These are phyloP conservation scores for Theobroma cacao DNA, from an alignment of 345 rosid genomes.

Conservation along the genomic window DNA sequence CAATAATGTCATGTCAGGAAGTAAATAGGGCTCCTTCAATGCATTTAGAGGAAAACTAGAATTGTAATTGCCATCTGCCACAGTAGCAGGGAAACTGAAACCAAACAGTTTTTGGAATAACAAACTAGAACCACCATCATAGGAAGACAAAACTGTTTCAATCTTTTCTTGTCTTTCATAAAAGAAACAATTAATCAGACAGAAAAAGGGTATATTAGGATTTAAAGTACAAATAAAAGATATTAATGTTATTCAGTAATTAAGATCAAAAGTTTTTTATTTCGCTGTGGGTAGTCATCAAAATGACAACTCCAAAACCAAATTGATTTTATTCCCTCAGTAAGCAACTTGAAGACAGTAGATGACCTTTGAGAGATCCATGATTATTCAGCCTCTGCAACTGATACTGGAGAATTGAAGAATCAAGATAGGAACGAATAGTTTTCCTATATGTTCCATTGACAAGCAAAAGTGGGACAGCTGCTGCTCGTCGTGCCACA, in stretches of 20 bases:
- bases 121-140: not conserved
- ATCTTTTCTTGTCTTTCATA: not conserved
- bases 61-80: not conserved
- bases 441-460: constrained; percentile 98
- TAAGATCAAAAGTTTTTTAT: not conserved
- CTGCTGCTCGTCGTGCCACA: constrained; percentile 95
- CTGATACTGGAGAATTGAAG: constrained; percentile 86
- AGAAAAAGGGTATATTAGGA: too few species aligned
- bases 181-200: not conserved
- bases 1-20: not conserved
- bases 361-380: constrained; percentile 78
- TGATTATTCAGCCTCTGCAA: constrained; percentile 79
- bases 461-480: constrained; percentile 88
- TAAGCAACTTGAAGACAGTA: constrained; percentile 12
- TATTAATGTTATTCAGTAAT: not conserved
- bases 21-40: not conserved
- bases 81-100: not conserved
- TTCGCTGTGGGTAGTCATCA: not conserved
- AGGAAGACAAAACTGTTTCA: not conserved
- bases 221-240: not conserved
- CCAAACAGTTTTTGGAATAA: not conserved
- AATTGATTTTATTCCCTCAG: not conserved
- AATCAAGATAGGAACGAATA: constrained; percentile 88
- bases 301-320: not conserved
- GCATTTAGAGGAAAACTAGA: not conserved